These are phyloP conservation scores for Ustilago hordei DNA, from an alignment of 1,284 basidiomycete species.

Conservation along the genomic window DNA sequence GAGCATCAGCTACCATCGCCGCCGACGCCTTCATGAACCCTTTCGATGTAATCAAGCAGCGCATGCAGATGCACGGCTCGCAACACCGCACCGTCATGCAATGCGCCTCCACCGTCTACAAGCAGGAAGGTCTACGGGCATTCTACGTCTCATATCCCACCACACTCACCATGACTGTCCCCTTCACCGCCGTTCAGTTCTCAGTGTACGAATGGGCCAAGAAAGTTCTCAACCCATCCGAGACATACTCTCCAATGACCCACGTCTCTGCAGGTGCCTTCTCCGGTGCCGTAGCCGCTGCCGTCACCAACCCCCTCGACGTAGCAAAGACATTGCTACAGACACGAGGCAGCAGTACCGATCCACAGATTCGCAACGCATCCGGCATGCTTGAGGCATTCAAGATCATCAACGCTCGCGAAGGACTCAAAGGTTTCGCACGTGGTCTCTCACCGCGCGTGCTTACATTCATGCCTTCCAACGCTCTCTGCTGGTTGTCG, in stretches of 20 bases:
- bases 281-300: conserved; percentile 93
- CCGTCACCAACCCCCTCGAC: conserved; percentile 94
- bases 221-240: conserved; percentile 83
- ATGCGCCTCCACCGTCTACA: conserved; percentile 86
- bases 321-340: conserved; percentile 98
- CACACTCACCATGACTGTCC: conserved; percentile 91
- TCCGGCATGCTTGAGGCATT: conserved; percentile 89
- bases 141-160: conserved; percentile 99
- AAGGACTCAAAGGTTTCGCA: conserved; percentile 86
- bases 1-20: conserved; percentile 92
- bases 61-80: conserved; percentile 97
- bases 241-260: conserved; percentile 87
- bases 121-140: conserved; percentile 84
- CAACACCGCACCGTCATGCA: conserved; percentile 84
- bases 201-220: conserved; percentile 96
- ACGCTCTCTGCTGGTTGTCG: conserved; percentile 91
- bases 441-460: conserved; percentile 91
- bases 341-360: conserved; percentile 86
- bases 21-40: conserved; percentile 99
- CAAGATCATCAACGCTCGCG: conserved; percentile 84
- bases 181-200: conserved; percentile 98
- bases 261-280: conserved; percentile 92
- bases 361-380: conserved; percentile 84
- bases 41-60: conserved; percentile 99
- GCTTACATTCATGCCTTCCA: conserved; percentile 95